Evolutionary conservation across 2,329 filamentous ascomycete species (phyloP).

Genomic region (Phialemoniopsis sp.): DNA sequence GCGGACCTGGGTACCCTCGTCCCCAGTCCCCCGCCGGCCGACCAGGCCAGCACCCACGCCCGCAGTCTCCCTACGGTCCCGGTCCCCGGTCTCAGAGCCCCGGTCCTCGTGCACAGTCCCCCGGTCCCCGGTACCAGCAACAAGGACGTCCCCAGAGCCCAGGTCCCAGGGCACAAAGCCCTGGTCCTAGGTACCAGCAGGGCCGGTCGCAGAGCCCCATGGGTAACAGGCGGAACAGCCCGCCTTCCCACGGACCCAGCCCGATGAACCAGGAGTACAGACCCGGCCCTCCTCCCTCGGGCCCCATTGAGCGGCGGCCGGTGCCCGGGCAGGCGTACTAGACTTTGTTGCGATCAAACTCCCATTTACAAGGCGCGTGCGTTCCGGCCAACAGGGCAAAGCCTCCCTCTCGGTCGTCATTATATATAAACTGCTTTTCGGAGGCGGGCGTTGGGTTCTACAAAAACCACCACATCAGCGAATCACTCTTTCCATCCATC

Average conservation of each 20-base stretch:
- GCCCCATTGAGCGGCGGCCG: conserved; percentile 48
- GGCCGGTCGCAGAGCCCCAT: conserved; percentile 6
- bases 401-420: no score
- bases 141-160: conserved; percentile 34
- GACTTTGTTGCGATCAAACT: background rate
- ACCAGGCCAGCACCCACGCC: conserved; percentile 23
- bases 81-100: conserved; percentile 25
- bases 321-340: conserved; percentile 51
- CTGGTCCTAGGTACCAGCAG: background rate
- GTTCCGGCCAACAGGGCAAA: no score
- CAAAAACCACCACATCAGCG: no score
- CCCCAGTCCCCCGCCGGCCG: conserved; percentile 22
- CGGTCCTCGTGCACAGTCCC: conserved; percentile 34
- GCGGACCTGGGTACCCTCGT: conserved; percentile 21
- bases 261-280: conserved; percentile 35
- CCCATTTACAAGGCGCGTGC: no score
- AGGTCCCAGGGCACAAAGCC: conserved; percentile 9
- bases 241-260: conserved; percentile 32
- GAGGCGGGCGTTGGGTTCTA: no score
- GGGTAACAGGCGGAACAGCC: conserved; percentile 32
- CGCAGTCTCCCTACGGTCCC: conserved; percentile 37
- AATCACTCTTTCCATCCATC: no score
- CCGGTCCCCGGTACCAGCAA: conserved; percentile 31
- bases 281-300: conserved; percentile 24
- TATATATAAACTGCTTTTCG: no score